Evolutionary conservation across 2,329 filamentous ascomycete species (phyloP).

Genomic region (Didymella exigua): DNA sequence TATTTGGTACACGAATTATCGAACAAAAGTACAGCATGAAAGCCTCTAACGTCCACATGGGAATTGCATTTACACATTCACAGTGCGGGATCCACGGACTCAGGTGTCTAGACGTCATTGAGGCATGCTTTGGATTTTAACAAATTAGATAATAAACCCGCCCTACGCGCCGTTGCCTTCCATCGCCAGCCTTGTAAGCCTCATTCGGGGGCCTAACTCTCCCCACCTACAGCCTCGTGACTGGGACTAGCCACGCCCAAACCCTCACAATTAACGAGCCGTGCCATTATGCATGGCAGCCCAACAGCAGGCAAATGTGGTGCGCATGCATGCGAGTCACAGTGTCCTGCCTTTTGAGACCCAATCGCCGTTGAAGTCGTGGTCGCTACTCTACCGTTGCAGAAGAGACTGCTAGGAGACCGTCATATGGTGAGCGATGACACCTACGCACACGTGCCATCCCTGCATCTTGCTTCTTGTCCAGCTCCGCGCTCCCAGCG

Average conservation of each 20-base stretch:
- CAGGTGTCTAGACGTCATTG: not conserved
- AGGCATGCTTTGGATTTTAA: not conserved
- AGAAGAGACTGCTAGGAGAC: too few species aligned
- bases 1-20: not conserved
- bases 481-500: conserved; percentile 21
- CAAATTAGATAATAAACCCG: not conserved
- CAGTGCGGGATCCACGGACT: not conserved
- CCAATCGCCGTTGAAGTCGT: not conserved
- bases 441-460: conserved; percentile 12
- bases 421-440: too few species aligned
- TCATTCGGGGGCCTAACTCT: not conserved
- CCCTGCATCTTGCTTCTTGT: conserved; percentile 9
- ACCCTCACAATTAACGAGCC: not conserved
- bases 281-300: conserved; percentile 7
- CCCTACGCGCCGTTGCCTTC: not conserved
- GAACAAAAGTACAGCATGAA: not conserved
- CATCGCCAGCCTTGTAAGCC: not conserved
- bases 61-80: not conserved
- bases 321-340: not conserved
- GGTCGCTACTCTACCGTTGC: too few species aligned
- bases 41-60: not conserved
- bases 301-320: conserved; percentile 7
- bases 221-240: not conserved
- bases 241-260: not conserved
- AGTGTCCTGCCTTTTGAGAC: not conserved